phyloP scores from a whole-genome alignment of 192 early-diverging fungal genomes.

The Diversispora epigaea region DNA sequence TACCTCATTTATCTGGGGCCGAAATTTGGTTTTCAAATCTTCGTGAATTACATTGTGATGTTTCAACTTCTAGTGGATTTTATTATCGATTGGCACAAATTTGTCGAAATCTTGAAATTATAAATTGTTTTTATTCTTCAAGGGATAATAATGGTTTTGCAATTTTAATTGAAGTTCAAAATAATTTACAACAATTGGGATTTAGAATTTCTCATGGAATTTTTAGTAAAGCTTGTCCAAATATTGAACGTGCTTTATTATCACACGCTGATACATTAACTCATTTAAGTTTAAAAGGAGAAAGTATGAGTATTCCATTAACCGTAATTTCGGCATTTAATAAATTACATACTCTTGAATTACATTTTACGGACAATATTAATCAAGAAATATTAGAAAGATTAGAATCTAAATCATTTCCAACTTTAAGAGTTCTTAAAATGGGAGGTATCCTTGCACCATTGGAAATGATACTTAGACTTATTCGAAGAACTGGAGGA shows the following conservation, averaged over 20 bases:
- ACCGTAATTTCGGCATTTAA: not conserved
- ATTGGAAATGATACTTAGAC: not conserved
- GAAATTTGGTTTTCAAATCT: no score
- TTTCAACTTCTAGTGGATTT: no score
- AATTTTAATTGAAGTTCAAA: no score
- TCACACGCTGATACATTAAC: not conserved
- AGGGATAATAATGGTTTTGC: no score
- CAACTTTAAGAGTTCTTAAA: not conserved
- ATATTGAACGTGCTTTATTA: not conserved
- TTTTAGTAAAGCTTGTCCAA: not conserved
- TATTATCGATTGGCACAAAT: no score
- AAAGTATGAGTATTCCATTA: not conserved
- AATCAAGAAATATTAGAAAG: conserved; percentile 11
- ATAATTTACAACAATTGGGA: no score
- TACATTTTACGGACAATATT: not conserved
- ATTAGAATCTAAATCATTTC: not conserved
- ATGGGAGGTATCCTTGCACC: not conserved
- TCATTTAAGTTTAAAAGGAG: not conserved
- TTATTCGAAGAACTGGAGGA: not conserved
- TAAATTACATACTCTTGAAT: not conserved
- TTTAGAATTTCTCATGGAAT: no score
- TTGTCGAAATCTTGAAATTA: no score
- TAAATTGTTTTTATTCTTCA: no score
- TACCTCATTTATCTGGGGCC: no score
- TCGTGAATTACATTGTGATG: no score